Conservation (phyloP, 306 rosid genomes). For the Casuarina cunninghamiana region DNA sequence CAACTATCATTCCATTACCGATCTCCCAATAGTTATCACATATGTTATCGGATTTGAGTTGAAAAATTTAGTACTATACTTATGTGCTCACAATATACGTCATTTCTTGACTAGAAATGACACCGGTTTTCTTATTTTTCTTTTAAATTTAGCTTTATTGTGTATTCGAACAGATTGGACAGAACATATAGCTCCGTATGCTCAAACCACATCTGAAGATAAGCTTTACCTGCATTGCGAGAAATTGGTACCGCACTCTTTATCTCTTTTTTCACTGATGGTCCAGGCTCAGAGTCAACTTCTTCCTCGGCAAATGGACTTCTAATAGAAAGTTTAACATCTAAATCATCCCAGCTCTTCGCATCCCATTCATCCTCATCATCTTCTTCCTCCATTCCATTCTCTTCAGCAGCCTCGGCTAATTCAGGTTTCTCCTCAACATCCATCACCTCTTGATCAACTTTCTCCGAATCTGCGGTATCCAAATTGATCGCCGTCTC, state of each 20-base stretch:
- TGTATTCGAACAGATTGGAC: not conserved
- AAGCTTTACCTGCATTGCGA: conserved; percentile 45
- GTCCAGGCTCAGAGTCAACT: conserved; percentile 66
- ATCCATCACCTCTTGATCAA: conserved; percentile 52
- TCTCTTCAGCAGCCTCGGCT: conserved; percentile 58
- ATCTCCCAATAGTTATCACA: not conserved
- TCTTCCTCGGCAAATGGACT: conserved; percentile 91
- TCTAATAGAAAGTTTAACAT: conserved; percentile 55
- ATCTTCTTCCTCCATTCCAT: conserved; percentile 62
- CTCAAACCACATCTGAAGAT: not conserved
- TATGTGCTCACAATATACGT: not conserved
- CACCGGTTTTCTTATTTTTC: not conserved
- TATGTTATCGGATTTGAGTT: not conserved
- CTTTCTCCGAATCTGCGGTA: conserved; percentile 51
- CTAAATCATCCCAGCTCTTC: conserved; percentile 92
- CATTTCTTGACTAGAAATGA: not conserved
- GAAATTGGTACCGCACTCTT: conserved; percentile 38
- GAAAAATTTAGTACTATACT: not conserved
- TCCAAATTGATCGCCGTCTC: conserved; percentile 45
- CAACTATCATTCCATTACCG: not conserved
- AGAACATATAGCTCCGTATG: not conserved
- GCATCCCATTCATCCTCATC: conserved; percentile 95
- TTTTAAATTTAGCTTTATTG: not conserved
- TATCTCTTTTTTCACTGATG: conserved; percentile 42
- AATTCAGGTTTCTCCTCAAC: conserved; percentile 56